Percentiles rank a stretch among this genome's conserved stretches.
These are phyloP conservation scores for Boletellus ananiceps DNA, from an alignment of 768 basidiomycete species.

Conservation along the genomic window DNA sequence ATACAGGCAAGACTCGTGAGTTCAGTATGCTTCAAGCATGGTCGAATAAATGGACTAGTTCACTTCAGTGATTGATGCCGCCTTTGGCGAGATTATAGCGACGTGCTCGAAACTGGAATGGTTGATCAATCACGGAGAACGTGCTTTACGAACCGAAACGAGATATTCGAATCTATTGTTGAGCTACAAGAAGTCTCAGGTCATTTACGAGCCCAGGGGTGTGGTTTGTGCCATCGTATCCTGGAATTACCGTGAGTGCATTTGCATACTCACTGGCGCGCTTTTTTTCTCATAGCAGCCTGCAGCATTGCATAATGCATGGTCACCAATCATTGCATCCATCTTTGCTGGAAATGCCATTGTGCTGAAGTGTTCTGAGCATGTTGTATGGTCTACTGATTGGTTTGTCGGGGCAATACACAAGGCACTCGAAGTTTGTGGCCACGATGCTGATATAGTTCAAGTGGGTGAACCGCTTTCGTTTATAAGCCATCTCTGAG, in stretches of 20 bases:
- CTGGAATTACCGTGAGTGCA: constrained; percentile 82
- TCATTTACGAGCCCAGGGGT: constrained; percentile 88
- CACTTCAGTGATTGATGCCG: constrained; percentile 79
- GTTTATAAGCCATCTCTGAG: constrained; percentile 6
- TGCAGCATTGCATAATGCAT: constrained; percentile 85
- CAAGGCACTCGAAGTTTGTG: constrained; percentile 72
- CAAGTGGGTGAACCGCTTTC: constrained; percentile 45
- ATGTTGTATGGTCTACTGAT: constrained; percentile 85
- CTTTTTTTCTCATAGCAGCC: constrained; percentile 1
- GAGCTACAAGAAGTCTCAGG: constrained; percentile 70
- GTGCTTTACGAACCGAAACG: constrained; percentile 65
- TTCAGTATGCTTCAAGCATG: constrained; percentile 10
- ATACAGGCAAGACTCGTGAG: constrained; percentile 93
- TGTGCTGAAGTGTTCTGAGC: constrained; percentile 88
- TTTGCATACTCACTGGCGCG: neutral
- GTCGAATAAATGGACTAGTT: constrained; percentile 1
- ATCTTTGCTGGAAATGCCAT: constrained; percentile 89
- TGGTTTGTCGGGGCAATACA: constrained; percentile 81
- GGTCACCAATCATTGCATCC: constrained; percentile 89
- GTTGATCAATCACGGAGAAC: constrained; percentile 83
- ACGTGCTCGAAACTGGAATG: constrained; percentile 94
- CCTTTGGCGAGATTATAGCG: constrained; percentile 91
- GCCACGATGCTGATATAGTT: constrained; percentile 84
- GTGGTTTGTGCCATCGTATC: constrained; percentile 91
- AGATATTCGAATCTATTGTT: constrained; percentile 65